Evolutionary conservation across 176 grass and related monocot species (phyloP).

Genomic region (Oryza meyeriana): DNA sequence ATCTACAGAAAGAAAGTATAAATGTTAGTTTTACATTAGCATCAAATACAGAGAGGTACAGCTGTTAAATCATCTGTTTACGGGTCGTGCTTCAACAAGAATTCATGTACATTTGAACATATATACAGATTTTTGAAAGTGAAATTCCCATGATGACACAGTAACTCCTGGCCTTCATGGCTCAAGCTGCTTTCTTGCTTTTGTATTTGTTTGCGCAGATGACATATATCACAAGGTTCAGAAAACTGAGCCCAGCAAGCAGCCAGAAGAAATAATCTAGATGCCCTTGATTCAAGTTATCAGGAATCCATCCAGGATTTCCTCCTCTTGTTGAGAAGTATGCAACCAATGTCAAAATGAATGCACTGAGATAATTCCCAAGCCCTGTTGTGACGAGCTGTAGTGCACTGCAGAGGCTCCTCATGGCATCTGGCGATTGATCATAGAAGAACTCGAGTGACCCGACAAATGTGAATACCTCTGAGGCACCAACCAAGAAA

Average conservation of each 20-base stretch:
- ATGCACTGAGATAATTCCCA: constrained; percentile 74
- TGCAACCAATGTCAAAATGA: constrained; percentile 66
- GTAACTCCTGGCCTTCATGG: neutral
- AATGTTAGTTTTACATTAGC: neutral
- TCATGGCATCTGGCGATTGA: constrained; percentile 83
- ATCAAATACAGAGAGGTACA: neutral
- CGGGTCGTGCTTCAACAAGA: neutral
- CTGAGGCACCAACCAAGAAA: constrained; percentile 64
- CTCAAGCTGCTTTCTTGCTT: constrained; percentile 75
- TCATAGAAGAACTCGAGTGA: constrained; percentile 80
- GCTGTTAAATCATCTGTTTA: neutral
- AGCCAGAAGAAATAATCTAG: constrained; percentile 94
- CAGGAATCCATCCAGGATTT: constrained; percentile 75
- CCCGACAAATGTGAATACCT: constrained; percentile 87
- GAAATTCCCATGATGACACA: neutral
- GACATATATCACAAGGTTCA: constrained; percentile 61
- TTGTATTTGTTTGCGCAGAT: constrained; percentile 59
- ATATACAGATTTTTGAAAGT: constrained; percentile 20
- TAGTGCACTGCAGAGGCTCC: constrained; percentile 71
- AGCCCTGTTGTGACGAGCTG: constrained; percentile 59
- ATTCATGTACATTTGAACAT: neutral
- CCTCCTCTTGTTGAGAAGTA: constrained; percentile 68
- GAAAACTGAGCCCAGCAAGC: constrained; percentile 59
- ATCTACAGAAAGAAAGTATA: neutral
- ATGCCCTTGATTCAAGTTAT: constrained; percentile 78